Evolutionary conservation across 2,329 filamentous ascomycete species (phyloP).

Genomic region (Penicillium hordei): DNA sequence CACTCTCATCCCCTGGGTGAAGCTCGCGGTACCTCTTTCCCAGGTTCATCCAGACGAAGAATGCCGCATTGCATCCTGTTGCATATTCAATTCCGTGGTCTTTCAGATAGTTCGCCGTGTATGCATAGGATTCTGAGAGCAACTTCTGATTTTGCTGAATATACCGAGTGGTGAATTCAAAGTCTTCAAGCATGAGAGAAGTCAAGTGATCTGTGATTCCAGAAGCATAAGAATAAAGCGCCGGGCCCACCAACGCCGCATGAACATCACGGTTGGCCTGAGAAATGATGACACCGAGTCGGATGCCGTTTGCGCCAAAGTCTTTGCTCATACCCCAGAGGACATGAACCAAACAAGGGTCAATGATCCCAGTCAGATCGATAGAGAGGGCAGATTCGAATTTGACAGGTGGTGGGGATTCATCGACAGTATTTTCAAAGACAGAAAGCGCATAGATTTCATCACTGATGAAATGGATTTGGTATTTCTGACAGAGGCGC

Average conservation of each 20-base stretch:
- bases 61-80: constrained; percentile 54
- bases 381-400: constrained; percentile 53
- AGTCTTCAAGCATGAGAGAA: constrained; percentile 48
- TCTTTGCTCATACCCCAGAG: constrained; percentile 52
- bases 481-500: constrained; percentile 51
- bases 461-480: constrained; percentile 57
- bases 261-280: constrained; percentile 47
- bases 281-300: constrained; percentile 53
- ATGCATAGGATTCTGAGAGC: constrained; percentile 43
- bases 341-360: constrained; percentile 53
- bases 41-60: constrained; percentile 59
- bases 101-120: constrained; percentile 40
- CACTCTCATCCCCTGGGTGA: constrained; percentile 17
- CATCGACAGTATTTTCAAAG: constrained; percentile 45
- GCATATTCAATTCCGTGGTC: constrained; percentile 49
- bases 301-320: constrained; percentile 59
- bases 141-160: constrained; percentile 45
- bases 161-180: constrained; percentile 47
- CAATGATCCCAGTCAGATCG: constrained; percentile 46
- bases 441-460: constrained; percentile 60
- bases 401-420: constrained; percentile 18
- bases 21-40: constrained; percentile 31
- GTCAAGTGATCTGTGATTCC: constrained; percentile 42
- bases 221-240: constrained; percentile 51
- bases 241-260: constrained; percentile 39